phyloP scores from a whole-genome alignment of 2,329 filamentous ascomycete genomes.

The Ascochyta lentis region DNA sequence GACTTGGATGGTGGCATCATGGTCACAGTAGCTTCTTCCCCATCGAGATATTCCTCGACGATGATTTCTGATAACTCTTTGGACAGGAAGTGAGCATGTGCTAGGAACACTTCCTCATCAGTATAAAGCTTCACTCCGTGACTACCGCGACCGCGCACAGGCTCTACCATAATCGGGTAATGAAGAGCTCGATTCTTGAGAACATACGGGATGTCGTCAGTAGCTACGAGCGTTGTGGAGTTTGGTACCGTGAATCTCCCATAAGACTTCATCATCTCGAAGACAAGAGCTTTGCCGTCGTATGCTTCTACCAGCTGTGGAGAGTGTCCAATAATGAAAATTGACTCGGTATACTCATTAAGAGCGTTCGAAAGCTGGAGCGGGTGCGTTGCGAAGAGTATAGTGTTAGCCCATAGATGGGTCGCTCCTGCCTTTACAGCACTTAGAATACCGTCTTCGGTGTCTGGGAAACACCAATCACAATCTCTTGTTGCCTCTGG shows the following conservation, averaged over 20 bases:
- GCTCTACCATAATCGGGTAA: constrained; percentile 57
- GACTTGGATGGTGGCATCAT: constrained; percentile 57
- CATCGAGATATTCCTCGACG: constrained; percentile 57
- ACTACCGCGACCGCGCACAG: constrained; percentile 58
- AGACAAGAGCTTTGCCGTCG: constrained; percentile 60
- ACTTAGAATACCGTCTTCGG: background rate
- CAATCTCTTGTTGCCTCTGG: background rate
- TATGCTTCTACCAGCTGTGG: constrained; percentile 57
- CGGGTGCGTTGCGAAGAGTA: background rate
- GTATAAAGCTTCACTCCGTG: constrained; percentile 59
- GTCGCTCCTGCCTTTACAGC: background rate
- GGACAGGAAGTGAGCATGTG: constrained; percentile 48
- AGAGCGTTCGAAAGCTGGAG: background rate
- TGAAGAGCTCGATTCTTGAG: background rate
- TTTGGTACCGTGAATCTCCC: constrained; percentile 38
- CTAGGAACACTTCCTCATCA: constrained; percentile 34
- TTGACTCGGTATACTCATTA: constrained; percentile 8
- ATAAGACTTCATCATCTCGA: constrained; percentile 49
- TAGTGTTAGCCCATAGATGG: constrained; percentile 3
- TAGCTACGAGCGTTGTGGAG: background rate
- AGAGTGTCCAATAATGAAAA: constrained; percentile 56
- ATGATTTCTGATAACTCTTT: constrained; percentile 51
- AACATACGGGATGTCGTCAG: constrained; percentile 28
- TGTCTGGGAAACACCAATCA: constrained; percentile 4
- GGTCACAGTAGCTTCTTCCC: constrained; percentile 60